Base-by-base conservation (phyloP, 1,284 basidiomycete genomes). In the Naganishia sp. region DNA sequence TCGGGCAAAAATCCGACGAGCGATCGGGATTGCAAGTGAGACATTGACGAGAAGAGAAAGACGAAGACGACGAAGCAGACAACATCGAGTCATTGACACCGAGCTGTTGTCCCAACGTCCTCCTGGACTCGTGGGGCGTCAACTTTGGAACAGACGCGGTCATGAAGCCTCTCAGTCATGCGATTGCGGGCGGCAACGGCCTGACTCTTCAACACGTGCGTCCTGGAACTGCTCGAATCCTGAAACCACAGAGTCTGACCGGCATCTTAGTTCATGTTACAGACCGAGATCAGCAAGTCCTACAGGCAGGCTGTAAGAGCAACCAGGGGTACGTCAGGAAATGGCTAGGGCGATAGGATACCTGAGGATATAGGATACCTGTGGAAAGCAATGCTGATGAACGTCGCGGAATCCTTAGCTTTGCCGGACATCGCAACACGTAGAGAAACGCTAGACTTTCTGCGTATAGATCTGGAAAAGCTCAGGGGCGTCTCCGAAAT, bases 401-500 rank as follows among this genome's bases (percentile, higher is more conserved):
- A 28, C 28, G 28, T 28, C 28, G 28, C 28, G 28, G 28, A 28
- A 28, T 4, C 13, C 6, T 23, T 21, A 80, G 79, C 78, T 13
- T 65, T 80, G 7, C 78, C 77, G 16, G 77, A 79, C 64, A 54
- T 72, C 1, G 61, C 64, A 10, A 77, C 75, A 2, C 71, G 79
- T 13, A 54, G 79, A 50, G 79, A 80, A 63, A 79, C 79, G 43
- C 71, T 80, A 31, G 75, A 80, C 70, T 79, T 73, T 71, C 68
- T 80, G 9, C 68, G 79, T 53, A 66, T 68, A 2, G 79, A 80
- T 55, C 63, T 80, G n/a, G 76, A 79, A 67, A 69, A 75, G 54
- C 54, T 80, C 15, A 64, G 70, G 11, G 65, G 64, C 9, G 73
- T 74, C 33, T 70, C 71, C 7, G 75, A 78, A 64, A 61, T 79